Percentiles rank a stretch among this genome's conserved stretches.
Evolutionary conservation across 306 rosid species (phyloP).

Genomic region (Lagenaria siceraria): DNA sequence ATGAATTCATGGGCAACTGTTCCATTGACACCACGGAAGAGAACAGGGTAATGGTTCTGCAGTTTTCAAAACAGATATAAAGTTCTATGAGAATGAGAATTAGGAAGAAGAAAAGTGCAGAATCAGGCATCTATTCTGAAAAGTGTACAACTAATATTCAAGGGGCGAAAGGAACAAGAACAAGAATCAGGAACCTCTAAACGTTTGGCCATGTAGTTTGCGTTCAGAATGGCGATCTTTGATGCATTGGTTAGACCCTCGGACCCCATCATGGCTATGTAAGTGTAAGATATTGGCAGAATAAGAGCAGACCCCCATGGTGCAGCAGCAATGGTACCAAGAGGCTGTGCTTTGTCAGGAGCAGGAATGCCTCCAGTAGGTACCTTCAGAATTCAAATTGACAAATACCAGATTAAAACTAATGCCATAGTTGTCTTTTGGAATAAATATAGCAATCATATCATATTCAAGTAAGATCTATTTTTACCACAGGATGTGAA

Average conservation of each 20-base stretch:
- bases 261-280: constrained; percentile 99
- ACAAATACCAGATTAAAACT: neutral
- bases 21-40: constrained; percentile 98
- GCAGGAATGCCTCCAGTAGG: constrained; percentile 93
- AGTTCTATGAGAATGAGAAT: constrained; percentile 8
- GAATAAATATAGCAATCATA: neutral
- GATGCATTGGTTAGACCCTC: constrained; percentile 92
- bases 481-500: constrained; percentile 91
- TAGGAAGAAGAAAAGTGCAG: neutral
- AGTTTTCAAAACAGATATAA: constrained; percentile 12
- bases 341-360: constrained; percentile 66
- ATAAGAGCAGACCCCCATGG: constrained; percentile 99
- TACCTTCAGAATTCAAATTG: constrained; percentile 29
- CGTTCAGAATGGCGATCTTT: constrained; percentile 89
- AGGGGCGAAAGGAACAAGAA: constrained; percentile 2
- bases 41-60: constrained; percentile 73
- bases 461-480: neutral
- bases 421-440: neutral
- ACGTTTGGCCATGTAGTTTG: constrained; percentile 96
- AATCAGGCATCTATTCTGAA: neutral
- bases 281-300: constrained; percentile 91
- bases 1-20: constrained; percentile 93
- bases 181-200: constrained; percentile 56
- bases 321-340: constrained; percentile 93
- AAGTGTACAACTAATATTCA: neutral